These are phyloP conservation scores for Vigna hirtella DNA, from an alignment of 306 rosid genomes.

Conservation along the genomic window DNA sequence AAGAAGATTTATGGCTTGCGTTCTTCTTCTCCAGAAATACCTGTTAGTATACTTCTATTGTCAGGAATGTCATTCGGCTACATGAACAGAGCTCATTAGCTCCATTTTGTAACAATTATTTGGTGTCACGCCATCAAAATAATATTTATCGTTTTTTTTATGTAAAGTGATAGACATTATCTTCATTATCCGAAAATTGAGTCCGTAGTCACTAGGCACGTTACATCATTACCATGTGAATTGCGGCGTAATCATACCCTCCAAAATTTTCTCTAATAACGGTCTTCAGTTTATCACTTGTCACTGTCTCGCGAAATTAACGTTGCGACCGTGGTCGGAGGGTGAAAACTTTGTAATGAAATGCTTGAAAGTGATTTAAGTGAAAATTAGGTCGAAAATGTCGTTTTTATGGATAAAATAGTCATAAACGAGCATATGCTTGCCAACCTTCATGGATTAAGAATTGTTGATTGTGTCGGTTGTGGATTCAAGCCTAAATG, in stretches of 20 bases:
- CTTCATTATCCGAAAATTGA: background rate
- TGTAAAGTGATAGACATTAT: background rate
- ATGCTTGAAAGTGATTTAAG: conserved; percentile 5
- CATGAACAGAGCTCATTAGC: background rate
- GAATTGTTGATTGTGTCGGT: background rate
- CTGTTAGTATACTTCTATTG: background rate
- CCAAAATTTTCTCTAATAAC: background rate
- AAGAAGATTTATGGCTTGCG: conserved; percentile 7
- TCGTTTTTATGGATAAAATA: background rate
- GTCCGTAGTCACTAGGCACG: background rate
- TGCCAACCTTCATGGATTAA: conserved; percentile 7
- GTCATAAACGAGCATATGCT: conserved; percentile 21
- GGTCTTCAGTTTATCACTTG: background rate
- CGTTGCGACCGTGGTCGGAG: background rate
- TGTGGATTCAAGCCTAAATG: conserved; percentile 12
- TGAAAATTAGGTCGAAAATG: background rate
- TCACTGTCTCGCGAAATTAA: conserved; percentile 10
- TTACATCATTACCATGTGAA: background rate
- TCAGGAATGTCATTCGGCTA: too few relatives aligned
- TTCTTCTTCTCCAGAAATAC: conserved; percentile 31
- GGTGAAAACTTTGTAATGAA: background rate
- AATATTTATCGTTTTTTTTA: background rate
- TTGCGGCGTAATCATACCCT: background rate
- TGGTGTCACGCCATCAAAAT: background rate
- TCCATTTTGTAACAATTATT: background rate